phyloP scores from a whole-genome alignment of 2,329 filamentous ascomycete species.

The Aspergillus oerlinghausenensis region DNA sequence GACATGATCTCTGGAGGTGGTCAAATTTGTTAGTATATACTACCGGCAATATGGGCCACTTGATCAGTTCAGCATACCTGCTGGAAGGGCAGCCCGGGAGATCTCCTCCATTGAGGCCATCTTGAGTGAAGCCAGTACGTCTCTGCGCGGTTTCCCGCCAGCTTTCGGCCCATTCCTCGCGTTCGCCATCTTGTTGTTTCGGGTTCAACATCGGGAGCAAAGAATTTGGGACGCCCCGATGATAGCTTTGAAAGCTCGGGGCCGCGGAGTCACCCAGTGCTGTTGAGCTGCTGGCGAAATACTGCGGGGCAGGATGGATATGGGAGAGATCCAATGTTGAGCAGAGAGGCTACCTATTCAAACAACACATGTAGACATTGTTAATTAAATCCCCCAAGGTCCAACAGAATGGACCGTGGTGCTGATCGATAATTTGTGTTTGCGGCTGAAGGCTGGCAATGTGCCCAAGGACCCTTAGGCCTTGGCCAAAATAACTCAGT shows the following conservation, averaged over 20 bases:
- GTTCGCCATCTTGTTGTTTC: slow-evolving; percentile 42
- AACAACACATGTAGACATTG: neutral
- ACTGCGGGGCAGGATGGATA: neutral
- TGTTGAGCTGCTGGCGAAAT: neutral
- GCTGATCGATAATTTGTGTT: neutral
- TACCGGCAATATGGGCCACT: neutral
- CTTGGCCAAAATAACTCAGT: neutral
- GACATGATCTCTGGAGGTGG: slow-evolving; percentile 69
- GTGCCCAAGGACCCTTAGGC: neutral
- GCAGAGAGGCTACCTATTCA: neutral
- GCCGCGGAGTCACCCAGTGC: neutral
- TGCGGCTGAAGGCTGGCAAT: neutral
- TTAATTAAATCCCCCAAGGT: neutral
- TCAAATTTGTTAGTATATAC: slow-evolving; percentile 17
- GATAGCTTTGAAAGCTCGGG: slow-evolving; percentile 5
- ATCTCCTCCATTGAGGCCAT: slow-evolving; percentile 72
- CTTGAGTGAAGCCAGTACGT: slow-evolving; percentile 71
- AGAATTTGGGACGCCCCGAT: slow-evolving; percentile 1
- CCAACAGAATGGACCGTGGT: neutral
- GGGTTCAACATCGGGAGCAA: slow-evolving; percentile 24
- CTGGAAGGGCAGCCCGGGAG: slow-evolving; percentile 72
- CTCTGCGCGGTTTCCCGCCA: slow-evolving; percentile 36
- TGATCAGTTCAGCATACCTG: slow-evolving; percentile 53
- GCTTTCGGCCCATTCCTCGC: slow-evolving; percentile 41
- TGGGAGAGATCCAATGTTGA: neutral